These are phyloP conservation scores for Trichophyton benhamiae DNA, from an alignment of 2,329 filamentous ascomycete genomes.

Conservation along the genomic window DNA sequence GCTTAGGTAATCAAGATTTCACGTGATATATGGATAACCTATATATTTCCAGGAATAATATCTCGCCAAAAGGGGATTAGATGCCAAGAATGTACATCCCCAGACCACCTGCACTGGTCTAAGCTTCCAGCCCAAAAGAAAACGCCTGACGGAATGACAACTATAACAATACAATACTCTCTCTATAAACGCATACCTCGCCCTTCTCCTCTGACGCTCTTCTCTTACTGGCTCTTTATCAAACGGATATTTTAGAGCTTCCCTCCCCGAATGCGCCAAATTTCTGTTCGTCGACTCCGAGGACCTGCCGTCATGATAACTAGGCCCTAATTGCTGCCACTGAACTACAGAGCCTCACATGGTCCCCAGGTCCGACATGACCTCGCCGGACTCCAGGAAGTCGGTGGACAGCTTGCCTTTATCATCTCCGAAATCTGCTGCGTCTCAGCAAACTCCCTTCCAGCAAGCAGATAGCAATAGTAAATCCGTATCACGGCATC, in stretches of 20 bases:
- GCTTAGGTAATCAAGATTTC: too few relatives aligned
- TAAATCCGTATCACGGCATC: slow-evolving; percentile 22
- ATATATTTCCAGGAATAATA: background rate
- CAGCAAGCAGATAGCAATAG: slow-evolving; percentile 27
- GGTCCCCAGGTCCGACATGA: slow-evolving; percentile 40
- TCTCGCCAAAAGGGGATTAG: background rate
- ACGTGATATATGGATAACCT: background rate
- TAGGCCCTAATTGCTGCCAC: background rate
- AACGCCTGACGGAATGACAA: background rate
- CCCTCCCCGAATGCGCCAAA: background rate
- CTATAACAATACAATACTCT: background rate
- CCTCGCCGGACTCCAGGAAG: slow-evolving; percentile 48
- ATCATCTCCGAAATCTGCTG: slow-evolving; percentile 39
- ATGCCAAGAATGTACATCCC: background rate
- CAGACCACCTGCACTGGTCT: background rate
- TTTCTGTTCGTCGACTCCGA: background rate
- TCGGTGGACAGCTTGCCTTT: slow-evolving; percentile 54
- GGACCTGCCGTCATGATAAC: background rate
- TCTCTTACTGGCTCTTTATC: too few relatives aligned
- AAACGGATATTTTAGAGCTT: too few relatives aligned
- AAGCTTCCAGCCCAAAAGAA: background rate
- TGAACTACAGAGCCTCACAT: background rate
- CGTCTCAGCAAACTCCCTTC: slow-evolving; percentile 36
- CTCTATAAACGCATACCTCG: background rate
- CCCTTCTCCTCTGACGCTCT: too few relatives aligned